Conservation (phyloP, 192 early-diverging fungal genomes). For the Bifiguratus adelaidae region DNA sequence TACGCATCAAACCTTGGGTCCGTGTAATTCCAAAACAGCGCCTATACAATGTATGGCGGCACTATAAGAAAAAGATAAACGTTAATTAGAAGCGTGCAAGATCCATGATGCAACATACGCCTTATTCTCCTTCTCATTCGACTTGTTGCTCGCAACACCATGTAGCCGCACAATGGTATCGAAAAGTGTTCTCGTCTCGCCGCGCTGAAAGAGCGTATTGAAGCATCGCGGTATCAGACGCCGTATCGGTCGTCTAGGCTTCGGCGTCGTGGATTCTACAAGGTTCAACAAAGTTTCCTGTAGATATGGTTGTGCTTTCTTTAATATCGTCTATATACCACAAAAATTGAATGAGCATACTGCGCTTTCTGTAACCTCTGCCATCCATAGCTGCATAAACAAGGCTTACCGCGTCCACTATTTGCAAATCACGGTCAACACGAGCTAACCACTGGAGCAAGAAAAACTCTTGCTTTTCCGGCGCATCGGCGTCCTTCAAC, state of each 20-base stretch:
- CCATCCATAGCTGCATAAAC: not conserved
- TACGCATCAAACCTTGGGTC: constrained; percentile 59
- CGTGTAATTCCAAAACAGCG: constrained; percentile 63
- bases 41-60: constrained; percentile 71
- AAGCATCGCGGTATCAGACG: constrained; percentile 62
- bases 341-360: not conserved
- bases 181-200: constrained; percentile 67
- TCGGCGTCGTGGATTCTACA: constrained; percentile 47
- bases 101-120: constrained; percentile 34
- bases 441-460: constrained; percentile 85
- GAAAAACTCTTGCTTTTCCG: constrained; percentile 68
- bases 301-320: constrained; percentile 52
- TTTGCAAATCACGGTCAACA: constrained; percentile 65
- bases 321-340: constrained; percentile 36
- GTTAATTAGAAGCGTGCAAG: not conserved
- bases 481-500: constrained; percentile 21
- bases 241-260: constrained; percentile 56
- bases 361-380: not conserved
- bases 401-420: constrained; percentile 27
- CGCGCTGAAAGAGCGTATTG: constrained; percentile 55
- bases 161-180: constrained; percentile 64
- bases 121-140: constrained; percentile 49
- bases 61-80: constrained; percentile 13
- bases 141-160: constrained; percentile 39
- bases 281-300: constrained; percentile 65